Base-by-base conservation (phyloP, 768 basidiomycete species). In the Rhizopogon vesiculosus region DNA sequence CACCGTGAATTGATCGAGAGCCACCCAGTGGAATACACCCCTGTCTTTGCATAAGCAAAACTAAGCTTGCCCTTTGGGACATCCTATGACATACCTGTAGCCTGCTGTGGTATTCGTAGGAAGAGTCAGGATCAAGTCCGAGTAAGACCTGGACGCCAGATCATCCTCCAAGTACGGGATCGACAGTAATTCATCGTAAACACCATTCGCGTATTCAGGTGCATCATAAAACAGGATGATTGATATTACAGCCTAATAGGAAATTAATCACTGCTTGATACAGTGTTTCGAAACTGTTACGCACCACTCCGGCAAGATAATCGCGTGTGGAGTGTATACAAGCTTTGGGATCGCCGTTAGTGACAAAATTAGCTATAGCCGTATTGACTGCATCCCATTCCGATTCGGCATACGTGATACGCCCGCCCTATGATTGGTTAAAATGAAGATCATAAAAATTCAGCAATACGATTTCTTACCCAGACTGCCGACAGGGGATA, bases 151-250 rank as follows among this genome's bases (percentile, higher is more conserved):
- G 18, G 64, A 56, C 45, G 61, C 61, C 19, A 64, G 56, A 6
- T 50, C 44, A 18, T 18, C 16, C 4, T 53, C 45, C 25, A 62
- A 6, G 25, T 46, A 56, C 16, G 45, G 39, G 38, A 56, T 41
- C 5, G 56, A 60, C 58, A 67, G 41, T 10, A 84, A 69, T 19
- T 33, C 56, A 19, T 70, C 65, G 40, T 70, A 70, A 7, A 62
- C 42, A 31, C 67, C 64, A n/a, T 52, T 28, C 29, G 66, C 66
- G 25, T 62, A 64, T n/a, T 58, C 44, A 22, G 67, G 82, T 0
- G 59, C 79, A 60, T 87, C 79, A 59, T 87, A 86, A 66, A 87
- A 87, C 28, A 86, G 51, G 4, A 81, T 53, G 6, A 71, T 65
- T 55, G 67, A 64, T 48, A 56, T 55, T 35, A 62, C 31, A 40